These are phyloP conservation scores for Spizellomyces sp. DNA, from an alignment of 192 early-diverging fungal species.

Conservation along the genomic window DNA sequence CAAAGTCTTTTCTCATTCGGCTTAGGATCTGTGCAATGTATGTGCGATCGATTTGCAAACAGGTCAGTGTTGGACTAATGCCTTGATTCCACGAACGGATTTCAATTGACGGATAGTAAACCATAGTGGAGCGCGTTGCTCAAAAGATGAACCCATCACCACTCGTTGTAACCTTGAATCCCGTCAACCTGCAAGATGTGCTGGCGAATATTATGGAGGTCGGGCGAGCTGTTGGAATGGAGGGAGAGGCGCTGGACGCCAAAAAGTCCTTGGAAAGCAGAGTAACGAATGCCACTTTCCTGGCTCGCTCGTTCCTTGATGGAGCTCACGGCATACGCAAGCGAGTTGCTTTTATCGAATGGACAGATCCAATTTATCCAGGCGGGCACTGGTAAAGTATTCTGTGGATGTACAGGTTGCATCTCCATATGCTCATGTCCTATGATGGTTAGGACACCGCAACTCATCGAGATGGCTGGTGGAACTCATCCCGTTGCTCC, in stretches of 20 bases:
- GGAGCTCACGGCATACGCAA: constrained; percentile 24
- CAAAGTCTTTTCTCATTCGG: constrained; percentile 10
- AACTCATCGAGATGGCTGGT: constrained; percentile 57
- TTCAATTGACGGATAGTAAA: not conserved
- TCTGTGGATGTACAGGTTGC: no score
- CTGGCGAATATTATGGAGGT: constrained; percentile 49
- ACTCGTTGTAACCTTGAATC: constrained; percentile 55
- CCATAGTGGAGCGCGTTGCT: constrained; percentile 52
- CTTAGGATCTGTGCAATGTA: constrained; percentile 46
- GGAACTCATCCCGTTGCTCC: constrained; percentile 43
- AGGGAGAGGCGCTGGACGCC: constrained; percentile 16
- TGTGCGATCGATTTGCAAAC: constrained; percentile 56
- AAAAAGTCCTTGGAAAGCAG: constrained; percentile 25
- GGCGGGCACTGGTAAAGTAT: constrained; percentile 50
- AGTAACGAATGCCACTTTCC: constrained; percentile 17
- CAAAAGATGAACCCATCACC: constrained; percentile 46
- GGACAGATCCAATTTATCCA: constrained; percentile 57
- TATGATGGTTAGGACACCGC: constrained; percentile 38
- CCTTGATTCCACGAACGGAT: not conserved
- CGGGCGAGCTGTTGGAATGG: constrained; percentile 42
- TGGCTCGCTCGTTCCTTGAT: constrained; percentile 20
- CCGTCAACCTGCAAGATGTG: constrained; percentile 48
- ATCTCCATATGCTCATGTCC: not conserved
- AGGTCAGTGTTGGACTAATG: not conserved
- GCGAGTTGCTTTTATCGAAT: constrained; percentile 52